Percentiles rank a stretch among this genome's conserved stretches.
These are phyloP conservation scores for Entophlyctis helioformis DNA, from an alignment of 192 early-diverging fungal genomes.

Conservation along the genomic window DNA sequence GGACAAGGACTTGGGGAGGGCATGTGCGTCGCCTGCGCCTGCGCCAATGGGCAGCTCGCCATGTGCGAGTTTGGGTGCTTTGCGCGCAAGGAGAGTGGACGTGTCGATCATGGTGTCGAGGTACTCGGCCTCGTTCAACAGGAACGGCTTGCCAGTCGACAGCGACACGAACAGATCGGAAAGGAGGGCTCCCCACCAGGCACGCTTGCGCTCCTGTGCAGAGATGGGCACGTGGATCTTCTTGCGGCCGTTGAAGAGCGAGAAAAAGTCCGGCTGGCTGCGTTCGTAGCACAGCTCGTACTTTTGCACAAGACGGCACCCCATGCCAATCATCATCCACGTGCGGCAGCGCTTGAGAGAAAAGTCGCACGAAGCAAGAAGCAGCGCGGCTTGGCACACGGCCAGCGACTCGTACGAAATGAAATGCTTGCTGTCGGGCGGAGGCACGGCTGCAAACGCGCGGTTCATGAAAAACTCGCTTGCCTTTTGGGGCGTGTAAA, in stretches of 20 bases:
- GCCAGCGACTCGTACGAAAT: not conserved
- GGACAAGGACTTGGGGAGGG: too few species aligned
- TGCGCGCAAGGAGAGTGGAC: too few species aligned
- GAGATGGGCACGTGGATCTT: constrained; percentile 2
- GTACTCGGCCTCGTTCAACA: constrained; percentile 16
- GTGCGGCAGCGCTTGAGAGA: too few species aligned
- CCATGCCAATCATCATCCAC: not conserved
- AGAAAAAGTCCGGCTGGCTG: constrained; percentile 8
- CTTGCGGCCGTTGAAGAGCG: constrained; percentile 8
- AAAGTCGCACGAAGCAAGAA: not conserved
- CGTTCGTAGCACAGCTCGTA: constrained; percentile 1
- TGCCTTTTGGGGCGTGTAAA: constrained; percentile 17
- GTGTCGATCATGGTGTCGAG: constrained; percentile 12
- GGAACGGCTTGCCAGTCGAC: constrained; percentile 3
- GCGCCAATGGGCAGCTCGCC: too few species aligned
- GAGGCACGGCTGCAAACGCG: too few species aligned
- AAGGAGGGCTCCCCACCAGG: constrained; percentile 15
- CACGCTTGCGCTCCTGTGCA: constrained; percentile 14
- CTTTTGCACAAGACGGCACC: constrained; percentile 5
- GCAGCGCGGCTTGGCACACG: constrained; percentile 2
- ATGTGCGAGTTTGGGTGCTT: too few species aligned
- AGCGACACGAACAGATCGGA: constrained; percentile 7
- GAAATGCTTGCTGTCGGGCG: not conserved
- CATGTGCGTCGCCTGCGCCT: too few species aligned
- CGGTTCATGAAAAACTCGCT: constrained; percentile 8